Percentiles rank a stretch among this genome's conserved stretches.
Evolutionary conservation across 371 early-diverging fungal genomes (phyloP).

Genomic region (Mortierella sp.): DNA sequence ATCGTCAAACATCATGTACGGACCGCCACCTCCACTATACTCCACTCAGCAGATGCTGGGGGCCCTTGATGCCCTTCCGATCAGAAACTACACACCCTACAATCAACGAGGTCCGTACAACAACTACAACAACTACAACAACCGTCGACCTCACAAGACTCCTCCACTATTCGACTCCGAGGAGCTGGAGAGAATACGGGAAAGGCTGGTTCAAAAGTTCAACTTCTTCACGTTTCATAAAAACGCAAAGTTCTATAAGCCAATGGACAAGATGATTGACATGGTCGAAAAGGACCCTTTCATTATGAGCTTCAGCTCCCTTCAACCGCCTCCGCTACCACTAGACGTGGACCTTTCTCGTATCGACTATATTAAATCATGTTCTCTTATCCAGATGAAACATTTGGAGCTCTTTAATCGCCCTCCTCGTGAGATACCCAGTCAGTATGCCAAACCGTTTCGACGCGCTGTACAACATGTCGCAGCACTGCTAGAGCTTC

Average conservation of each 20-base stretch:
- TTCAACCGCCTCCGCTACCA: constrained; percentile 24
- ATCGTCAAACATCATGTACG: no score
- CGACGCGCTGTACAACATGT: constrained; percentile 33
- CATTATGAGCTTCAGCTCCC: constrained; percentile 8
- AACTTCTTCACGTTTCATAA: constrained; percentile 20
- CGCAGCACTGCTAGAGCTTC: constrained; percentile 21
- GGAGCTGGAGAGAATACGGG: constrained; percentile 11
- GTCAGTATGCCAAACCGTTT: constrained; percentile 14
- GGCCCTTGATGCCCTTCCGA: no score
- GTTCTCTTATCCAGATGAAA: constrained; percentile 40
- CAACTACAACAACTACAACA: constrained; percentile 1
- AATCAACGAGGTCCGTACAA: no score
- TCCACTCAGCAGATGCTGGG: no score
- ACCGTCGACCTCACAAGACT: not conserved
- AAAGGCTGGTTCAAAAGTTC: constrained; percentile 11
- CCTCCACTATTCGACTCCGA: constrained; percentile 10
- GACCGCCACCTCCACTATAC: no score
- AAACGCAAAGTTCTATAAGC: constrained; percentile 26
- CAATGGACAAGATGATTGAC: constrained; percentile 18
- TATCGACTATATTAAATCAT: constrained; percentile 26
- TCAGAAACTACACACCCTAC: no score
- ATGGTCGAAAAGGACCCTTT: constrained; percentile 16
- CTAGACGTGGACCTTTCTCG: constrained; percentile 1
- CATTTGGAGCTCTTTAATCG: constrained; percentile 49
- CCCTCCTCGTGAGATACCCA: constrained; percentile 14